Conservation (phyloP, 257 asterid species). For the Knoxia roxburghii region DNA sequence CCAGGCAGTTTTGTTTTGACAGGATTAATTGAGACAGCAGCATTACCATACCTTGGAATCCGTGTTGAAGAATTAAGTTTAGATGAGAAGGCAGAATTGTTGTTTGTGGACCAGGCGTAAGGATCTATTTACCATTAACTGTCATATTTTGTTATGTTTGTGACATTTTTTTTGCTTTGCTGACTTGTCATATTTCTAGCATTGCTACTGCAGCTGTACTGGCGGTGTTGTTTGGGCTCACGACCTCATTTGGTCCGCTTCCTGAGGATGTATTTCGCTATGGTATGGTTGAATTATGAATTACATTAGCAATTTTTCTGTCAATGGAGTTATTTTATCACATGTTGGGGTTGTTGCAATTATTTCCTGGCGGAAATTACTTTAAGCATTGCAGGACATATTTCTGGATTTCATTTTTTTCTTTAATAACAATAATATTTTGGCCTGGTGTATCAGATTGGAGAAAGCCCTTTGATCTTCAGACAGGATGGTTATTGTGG, state of each 20-base stretch:
- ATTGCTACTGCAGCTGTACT: constrained; percentile 79
- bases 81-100: constrained; percentile 89
- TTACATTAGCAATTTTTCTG: neutral
- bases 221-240: constrained; percentile 71
- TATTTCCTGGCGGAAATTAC: too few species aligned
- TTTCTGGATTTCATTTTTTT: neutral
- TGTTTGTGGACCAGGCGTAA: constrained; percentile 80
- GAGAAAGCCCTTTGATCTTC: constrained; percentile 78
- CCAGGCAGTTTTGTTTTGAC: constrained; percentile 99
- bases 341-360: neutral
- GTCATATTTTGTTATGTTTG: constrained; percentile 8
- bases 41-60: constrained; percentile 61
- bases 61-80: constrained; percentile 58
- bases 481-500: constrained; percentile 90
- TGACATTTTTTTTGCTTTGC: constrained; percentile 13
- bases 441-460: constrained; percentile 42
- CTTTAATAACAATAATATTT: neutral
- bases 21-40: constrained; percentile 84
- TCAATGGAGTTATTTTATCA: neutral
- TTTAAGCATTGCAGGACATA: too few species aligned
- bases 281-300: constrained; percentile 38
- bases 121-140: constrained; percentile 8
- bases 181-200: constrained; percentile 34
- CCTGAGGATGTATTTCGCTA: constrained; percentile 85
- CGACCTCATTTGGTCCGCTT: constrained; percentile 82